Evolutionary conservation across 306 rosid species (phyloP), one percentile per base, ranked within the genome.

Genomic region (Geum urbanum): DNA sequence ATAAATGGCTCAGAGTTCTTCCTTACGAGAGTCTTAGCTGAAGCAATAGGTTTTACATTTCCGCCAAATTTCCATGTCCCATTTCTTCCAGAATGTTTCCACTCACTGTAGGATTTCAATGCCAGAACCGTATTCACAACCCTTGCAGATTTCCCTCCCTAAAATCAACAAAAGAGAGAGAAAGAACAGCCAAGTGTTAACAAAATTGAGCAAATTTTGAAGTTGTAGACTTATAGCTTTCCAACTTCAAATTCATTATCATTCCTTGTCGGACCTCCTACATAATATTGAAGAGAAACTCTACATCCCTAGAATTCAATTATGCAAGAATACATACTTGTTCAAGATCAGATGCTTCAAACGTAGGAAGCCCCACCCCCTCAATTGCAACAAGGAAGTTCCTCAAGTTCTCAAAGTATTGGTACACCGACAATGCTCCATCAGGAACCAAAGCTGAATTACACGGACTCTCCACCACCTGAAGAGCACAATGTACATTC

Each of bases 381-480:
- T 90, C 89, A 22, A 85, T 54, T 32, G 97, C 97, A 62, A 85
- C 97, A 40, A 84, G 82, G 76, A 92, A 92, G 79, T 92, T 92
- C 86, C 97, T 88, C 61, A 88, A 91, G 46, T 92, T 92, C 81
- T 92, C 98, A 53, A 92, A 92, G 86, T 92, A 92, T 70, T 92
- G 98, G 82, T 80, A 92, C 12, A 97, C 98, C 0, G 97, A 88
- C 64, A 90, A 74, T 18, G 98, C 91, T 12, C 97, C 97, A 81
- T 92, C 98, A 14, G 92, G 96, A 61, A 86, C 78, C 64, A 66
- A 75, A 50, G 84, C 91, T 71, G 94, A 86, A 88, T 88, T 89
- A 71, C 85, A 86, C 60, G 98, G 92, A 81, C 96, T 84, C 76
- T 90, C 98, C 80, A 92, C 98, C 78, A 92, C 96, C 98, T 92